phyloP scores from a whole-genome alignment of 2,329 filamentous ascomycete genomes.

The Teratosphaeria epicoccoides region DNA sequence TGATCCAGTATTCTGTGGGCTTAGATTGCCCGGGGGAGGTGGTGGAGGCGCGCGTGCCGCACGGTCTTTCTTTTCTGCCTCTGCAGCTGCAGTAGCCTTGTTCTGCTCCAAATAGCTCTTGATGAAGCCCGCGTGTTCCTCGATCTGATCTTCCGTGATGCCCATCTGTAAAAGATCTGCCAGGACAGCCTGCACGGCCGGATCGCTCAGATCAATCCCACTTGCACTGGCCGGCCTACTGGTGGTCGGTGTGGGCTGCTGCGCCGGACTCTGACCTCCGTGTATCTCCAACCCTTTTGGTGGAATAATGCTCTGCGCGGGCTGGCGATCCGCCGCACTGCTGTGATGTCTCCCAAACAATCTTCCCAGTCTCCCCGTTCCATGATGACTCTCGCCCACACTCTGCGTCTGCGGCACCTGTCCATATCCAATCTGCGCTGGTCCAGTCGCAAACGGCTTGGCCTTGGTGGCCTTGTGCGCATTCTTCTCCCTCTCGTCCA shows the following conservation, averaged over 20 bases:
- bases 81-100: slow-evolving; percentile 41
- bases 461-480: slow-evolving; percentile 71
- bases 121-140: slow-evolving; percentile 58
- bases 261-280: slow-evolving; percentile 18
- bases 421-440: slow-evolving; percentile 12
- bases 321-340: slow-evolving; percentile 24
- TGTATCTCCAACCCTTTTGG: slow-evolving; percentile 30
- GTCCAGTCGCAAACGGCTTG: slow-evolving; percentile 18
- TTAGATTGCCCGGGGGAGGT: slow-evolving; percentile 34
- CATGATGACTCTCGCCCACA: slow-evolving; percentile 2
- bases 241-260: slow-evolving; percentile 24
- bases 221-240: slow-evolving; percentile 26
- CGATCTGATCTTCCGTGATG: slow-evolving; percentile 58
- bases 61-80: slow-evolving; percentile 36
- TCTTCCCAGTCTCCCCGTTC: slow-evolving; percentile 13
- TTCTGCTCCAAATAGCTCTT: slow-evolving; percentile 56
- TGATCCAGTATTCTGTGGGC: slow-evolving; percentile 52
- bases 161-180: slow-evolving; percentile 54
- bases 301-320: slow-evolving; percentile 40
- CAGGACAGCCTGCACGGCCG: slow-evolving; percentile 50
- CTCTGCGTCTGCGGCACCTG: slow-evolving; percentile 9
- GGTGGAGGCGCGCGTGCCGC: slow-evolving; percentile 49
- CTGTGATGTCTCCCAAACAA: slow-evolving; percentile 17
- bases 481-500: slow-evolving; percentile 92
- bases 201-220: slow-evolving; percentile 50